Evolutionary conservation across 2,329 filamentous ascomycete species (phyloP).

Genomic region (Penicillium sp.): DNA sequence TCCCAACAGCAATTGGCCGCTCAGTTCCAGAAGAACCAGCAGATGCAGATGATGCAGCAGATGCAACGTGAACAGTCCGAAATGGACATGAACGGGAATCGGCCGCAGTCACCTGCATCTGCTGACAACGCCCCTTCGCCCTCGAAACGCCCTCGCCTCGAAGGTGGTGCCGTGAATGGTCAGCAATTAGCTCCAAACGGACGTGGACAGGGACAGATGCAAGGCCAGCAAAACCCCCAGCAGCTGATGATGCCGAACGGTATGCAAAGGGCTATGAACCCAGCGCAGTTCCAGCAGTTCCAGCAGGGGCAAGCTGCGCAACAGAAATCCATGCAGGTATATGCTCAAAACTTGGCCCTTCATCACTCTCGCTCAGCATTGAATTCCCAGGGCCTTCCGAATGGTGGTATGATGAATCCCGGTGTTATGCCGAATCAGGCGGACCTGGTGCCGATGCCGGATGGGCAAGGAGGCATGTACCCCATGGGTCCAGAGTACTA

Average conservation of each 20-base stretch:
- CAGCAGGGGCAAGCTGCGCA: conserved; percentile 64
- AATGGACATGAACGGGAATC: conserved; percentile 80
- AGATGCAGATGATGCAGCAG: conserved; percentile 67
- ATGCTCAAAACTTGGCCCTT: conserved; percentile 80
- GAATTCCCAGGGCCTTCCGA: conserved; percentile 78
- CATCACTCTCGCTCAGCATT: conserved; percentile 76
- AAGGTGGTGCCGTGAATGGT: conserved; percentile 72
- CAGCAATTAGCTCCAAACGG: conserved; percentile 79
- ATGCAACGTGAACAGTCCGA: conserved; percentile 88
- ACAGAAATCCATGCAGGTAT: conserved; percentile 83
- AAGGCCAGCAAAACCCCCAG: conserved; percentile 65
- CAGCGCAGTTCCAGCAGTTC: conserved; percentile 73
- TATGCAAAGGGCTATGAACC: conserved; percentile 73
- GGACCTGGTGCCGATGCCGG: conserved; percentile 79
- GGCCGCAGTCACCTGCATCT: conserved; percentile 78
- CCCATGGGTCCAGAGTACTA: conserved; percentile 60
- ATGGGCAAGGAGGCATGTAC: conserved; percentile 53
- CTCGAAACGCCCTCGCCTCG: conserved; percentile 83
- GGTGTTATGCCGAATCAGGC: conserved; percentile 73
- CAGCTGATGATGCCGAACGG: conserved; percentile 61
- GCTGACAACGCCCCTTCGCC: conserved; percentile 90
- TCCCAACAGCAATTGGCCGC: conserved; percentile 66
- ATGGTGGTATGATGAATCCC: conserved; percentile 68
- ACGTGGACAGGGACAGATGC: conserved; percentile 70
- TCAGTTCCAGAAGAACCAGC: conserved; percentile 64